Evolutionary conservation across 768 basidiomycete genomes (phyloP).

Genomic region (Leccinum uliginosum): DNA sequence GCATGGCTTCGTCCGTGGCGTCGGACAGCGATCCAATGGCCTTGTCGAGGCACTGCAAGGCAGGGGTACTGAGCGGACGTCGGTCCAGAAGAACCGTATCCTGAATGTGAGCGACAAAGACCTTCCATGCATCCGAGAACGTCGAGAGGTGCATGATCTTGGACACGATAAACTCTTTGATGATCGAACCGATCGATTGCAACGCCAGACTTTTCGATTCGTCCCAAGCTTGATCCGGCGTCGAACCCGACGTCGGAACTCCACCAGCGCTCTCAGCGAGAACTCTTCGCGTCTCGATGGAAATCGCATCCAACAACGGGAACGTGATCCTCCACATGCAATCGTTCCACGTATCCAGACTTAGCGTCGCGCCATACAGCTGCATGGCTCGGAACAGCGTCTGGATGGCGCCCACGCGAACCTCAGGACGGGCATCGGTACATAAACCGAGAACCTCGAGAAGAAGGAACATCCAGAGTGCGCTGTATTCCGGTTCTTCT

Average conservation of each 20-base stretch:
- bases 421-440: conserved; percentile 78
- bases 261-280: conserved; percentile 14
- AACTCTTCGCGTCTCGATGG: conserved; percentile 46
- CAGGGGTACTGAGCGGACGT: conserved; percentile 72
- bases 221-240: conserved; percentile 60
- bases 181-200: conserved; percentile 78
- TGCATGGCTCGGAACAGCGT: conserved; percentile 93
- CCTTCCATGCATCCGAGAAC: conserved; percentile 69
- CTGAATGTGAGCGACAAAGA: conserved; percentile 69
- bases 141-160: conserved; percentile 71
- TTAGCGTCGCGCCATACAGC: conserved; percentile 85
- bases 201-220: conserved; percentile 86
- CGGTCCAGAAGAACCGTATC: conserved; percentile 66
- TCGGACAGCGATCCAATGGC: conserved; percentile 57
- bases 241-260: conserved; percentile 5
- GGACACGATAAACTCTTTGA: conserved; percentile 70
- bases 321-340: conserved; percentile 91
- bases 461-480: conserved; percentile 92
- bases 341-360: conserved; percentile 79
- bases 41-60: conserved; percentile 78
- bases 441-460: conserved; percentile 80
- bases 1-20: conserved; percentile 26
- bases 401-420: conserved; percentile 90
- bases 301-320: conserved; percentile 74
- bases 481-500: conserved; percentile 68